Conservation (phyloP, 768 basidiomycete species). For the Lentinula raphanica region DNA sequence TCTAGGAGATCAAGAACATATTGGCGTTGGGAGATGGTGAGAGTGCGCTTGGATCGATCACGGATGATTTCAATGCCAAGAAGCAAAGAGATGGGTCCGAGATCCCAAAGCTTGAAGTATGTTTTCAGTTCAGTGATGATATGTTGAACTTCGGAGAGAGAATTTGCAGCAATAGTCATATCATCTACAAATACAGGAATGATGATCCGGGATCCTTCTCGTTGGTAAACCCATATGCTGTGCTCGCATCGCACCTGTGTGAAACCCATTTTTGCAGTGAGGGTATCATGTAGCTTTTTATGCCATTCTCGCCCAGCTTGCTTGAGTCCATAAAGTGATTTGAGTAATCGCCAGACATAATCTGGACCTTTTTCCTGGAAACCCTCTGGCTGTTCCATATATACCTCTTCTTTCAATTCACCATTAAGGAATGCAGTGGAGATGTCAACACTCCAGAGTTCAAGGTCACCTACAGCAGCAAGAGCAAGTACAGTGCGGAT, state of each 20-base stretch:
- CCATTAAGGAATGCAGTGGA: conserved; percentile 17
- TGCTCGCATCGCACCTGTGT: conserved; percentile 15
- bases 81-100: conserved; percentile 18
- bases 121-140: conserved; percentile 13
- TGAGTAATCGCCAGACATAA: conserved; percentile 7
- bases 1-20: conserved; percentile 27
- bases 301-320: conserved; percentile 15
- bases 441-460: conserved; percentile 8
- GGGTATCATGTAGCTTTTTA: conserved; percentile 6
- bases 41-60: conserved; percentile 16
- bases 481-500: conserved; percentile 17
- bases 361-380: conserved; percentile 8
- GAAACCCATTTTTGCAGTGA: conserved; percentile 13
- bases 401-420: conserved; percentile 17
- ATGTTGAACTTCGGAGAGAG: conserved; percentile 6
- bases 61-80: conserved; percentile 26
- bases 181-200: conserved; percentile 24
- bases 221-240: conserved; percentile 18
- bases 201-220: conserved; percentile 13
- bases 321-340: conserved; percentile 22
- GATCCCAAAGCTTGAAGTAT: conserved; percentile 13
- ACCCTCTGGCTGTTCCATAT: conserved; percentile 18
- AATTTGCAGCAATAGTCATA: conserved; percentile 14
- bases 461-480: conserved; percentile 21
- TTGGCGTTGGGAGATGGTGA: conserved; percentile 24